Evolutionary conservation across 495 filamentous ascomycete species (phyloP).

Genomic region (Neurospora discreta): DNA sequence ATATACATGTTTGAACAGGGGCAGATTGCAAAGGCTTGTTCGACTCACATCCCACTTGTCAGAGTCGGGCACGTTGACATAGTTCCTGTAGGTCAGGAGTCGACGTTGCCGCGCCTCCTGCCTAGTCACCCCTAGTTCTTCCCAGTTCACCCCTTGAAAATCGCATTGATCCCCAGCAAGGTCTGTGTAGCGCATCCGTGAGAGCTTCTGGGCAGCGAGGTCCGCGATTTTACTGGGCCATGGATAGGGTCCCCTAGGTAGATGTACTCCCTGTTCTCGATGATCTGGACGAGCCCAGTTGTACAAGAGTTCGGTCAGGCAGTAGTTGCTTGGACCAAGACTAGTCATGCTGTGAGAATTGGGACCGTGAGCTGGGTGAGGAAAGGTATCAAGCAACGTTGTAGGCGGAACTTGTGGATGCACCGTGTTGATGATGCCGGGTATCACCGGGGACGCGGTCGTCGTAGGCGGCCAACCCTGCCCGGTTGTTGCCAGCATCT

Average conservation of each 20-base stretch:
- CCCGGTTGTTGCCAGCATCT: not conserved
- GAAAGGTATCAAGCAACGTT: not conserved
- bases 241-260: slow-evolving; percentile 6
- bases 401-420: not conserved
- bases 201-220: slow-evolving; percentile 3
- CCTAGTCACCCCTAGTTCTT: slow-evolving; percentile 49
- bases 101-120: slow-evolving; percentile 49
- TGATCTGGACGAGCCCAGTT: slow-evolving; percentile 20
- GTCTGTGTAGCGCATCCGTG: slow-evolving; percentile 30
- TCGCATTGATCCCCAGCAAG: slow-evolving; percentile 52
- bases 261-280: not conserved
- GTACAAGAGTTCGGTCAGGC: slow-evolving; percentile 19
- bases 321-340: slow-evolving; percentile 17
- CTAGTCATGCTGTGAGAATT: slow-evolving; percentile 6
- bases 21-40: slow-evolving; percentile 2
- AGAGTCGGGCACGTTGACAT: slow-evolving; percentile 34
- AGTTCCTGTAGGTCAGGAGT: slow-evolving; percentile 45
- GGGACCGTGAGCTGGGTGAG: not conserved
- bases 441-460: not conserved
- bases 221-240: slow-evolving; percentile 14
- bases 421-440: not conserved
- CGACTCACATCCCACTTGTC: slow-evolving; percentile 27
- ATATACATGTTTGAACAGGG: not conserved
- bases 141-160: slow-evolving; percentile 72
- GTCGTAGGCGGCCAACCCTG: not conserved